phyloP scores from a whole-genome alignment of 2,329 filamentous ascomycete species.

The Cladosporium sp. region DNA sequence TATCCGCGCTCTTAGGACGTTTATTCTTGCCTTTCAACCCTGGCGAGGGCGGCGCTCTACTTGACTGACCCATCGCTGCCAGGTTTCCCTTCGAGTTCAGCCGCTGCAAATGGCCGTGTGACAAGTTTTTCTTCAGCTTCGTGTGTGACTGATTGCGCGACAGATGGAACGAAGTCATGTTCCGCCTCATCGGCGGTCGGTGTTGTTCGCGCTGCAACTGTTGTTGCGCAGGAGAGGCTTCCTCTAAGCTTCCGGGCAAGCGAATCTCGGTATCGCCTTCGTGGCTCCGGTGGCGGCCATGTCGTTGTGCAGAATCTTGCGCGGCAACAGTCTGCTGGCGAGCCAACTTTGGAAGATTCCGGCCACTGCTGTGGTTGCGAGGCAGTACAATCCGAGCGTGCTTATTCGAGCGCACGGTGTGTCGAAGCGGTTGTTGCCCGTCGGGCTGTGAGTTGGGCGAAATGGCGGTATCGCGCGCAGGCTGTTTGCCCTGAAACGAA shows the following conservation, averaged over 20 bases:
- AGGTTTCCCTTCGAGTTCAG: slow-evolving; percentile 37
- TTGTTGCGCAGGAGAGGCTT: slow-evolving; percentile 14
- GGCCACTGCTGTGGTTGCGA: slow-evolving; percentile 30
- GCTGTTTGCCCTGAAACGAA: slow-evolving; percentile 11
- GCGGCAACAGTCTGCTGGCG: slow-evolving; percentile 17
- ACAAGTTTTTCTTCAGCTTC: slow-evolving; percentile 37
- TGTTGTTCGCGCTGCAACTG: not conserved
- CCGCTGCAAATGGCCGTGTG: slow-evolving; percentile 43
- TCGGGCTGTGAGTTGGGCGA: slow-evolving; percentile 26
- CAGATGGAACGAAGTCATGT: slow-evolving; percentile 29
- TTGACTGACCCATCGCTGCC: slow-evolving; percentile 19
- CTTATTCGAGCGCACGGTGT: slow-evolving; percentile 18
- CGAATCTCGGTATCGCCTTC: slow-evolving; percentile 33
- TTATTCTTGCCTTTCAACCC: slow-evolving; percentile 28
- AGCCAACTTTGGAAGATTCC: slow-evolving; percentile 28
- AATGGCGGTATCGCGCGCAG: slow-evolving; percentile 11
- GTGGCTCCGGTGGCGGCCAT: slow-evolving; percentile 25
- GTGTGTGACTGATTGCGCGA: slow-evolving; percentile 26
- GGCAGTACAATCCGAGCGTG: slow-evolving; percentile 31
- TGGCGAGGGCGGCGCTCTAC: slow-evolving; percentile 24
- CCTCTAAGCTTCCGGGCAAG: slow-evolving; percentile 30
- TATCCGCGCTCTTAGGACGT: slow-evolving; percentile 28
- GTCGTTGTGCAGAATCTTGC: slow-evolving; percentile 20
- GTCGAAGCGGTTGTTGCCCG: slow-evolving; percentile 20
- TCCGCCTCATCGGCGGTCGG: slow-evolving; percentile 26